Evolutionary conservation across 192 early-diverging fungal genomes (phyloP), one percentile per base, ranked within the genome.

Genomic region (Thoreauomyces humboldtii): DNA sequence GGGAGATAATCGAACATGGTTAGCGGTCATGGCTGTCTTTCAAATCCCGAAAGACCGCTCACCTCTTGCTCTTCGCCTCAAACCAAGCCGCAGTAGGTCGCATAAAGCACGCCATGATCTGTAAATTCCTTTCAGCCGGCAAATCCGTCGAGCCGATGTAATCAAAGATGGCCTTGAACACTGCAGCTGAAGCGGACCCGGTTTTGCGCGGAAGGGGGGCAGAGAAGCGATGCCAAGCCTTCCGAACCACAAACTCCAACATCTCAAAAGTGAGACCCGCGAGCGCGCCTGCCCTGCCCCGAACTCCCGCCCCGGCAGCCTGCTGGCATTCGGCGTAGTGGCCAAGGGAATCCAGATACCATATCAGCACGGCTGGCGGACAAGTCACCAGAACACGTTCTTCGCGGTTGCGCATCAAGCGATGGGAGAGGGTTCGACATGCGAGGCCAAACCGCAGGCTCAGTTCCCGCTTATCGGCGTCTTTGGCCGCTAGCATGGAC

Each of bases 351-450:
- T 29, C 14, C 4, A 52, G 17, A 22, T 31, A 52, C 5, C 27
- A 27, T 15, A 24, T 24, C 29, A 57, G 27, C 35, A 37, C 35
- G 14, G 4, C 19, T 4, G 55, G 34, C 15, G 32, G 15, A 37
- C 34, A 17, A 7, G 38, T 22, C n/a, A n/a, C 19, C 15, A 57
- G 34, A 31, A 25, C 55, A 11, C 27, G 17, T 32, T 57, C 55
- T 37, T 57, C 55, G 15, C 55, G 28, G n/a, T n/a, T 25, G 32
- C 55, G 55, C 34, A 57, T 35, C 34, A 37, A 57, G 11, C 55
- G 55, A 36, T 35, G 19, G 31, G 15, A 37, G 4, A 57, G 15
- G 35, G 29, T 37, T 57, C 55, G 29, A 34, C 55, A 57, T 5
- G 50, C 32, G 29, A 52, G 6, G 25, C 50, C 50, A 15, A 24